These are phyloP conservation scores for Withania somnifera DNA, from an alignment of 305 asterid species.

Conservation along the genomic window DNA sequence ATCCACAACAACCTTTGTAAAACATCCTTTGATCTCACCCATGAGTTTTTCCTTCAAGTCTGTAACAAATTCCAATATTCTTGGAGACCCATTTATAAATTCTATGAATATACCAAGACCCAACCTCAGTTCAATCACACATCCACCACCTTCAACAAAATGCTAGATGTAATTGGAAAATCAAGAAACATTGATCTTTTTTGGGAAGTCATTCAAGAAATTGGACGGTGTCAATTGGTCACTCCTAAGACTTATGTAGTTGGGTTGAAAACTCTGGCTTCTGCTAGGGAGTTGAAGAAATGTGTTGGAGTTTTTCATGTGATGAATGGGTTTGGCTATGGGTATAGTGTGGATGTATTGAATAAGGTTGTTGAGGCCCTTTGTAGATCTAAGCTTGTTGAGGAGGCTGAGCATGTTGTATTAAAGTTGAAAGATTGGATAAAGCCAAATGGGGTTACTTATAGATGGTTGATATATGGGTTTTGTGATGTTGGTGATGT, in stretches of 20 bases:
- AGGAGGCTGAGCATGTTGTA: conserved; percentile 62
- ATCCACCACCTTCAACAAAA: conserved; percentile 61
- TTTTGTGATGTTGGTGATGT: conserved; percentile 73
- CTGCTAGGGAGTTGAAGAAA: conserved; percentile 73
- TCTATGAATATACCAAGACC: conserved; percentile 43
- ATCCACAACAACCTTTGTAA: conserved; percentile 48
- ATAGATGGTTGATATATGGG: conserved; percentile 70
- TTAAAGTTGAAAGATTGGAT: conserved; percentile 49
- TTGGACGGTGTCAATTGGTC: conserved; percentile 41
- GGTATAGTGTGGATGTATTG: conserved; percentile 37
- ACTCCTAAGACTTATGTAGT: conserved; percentile 42
- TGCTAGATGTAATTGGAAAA: conserved; percentile 67
- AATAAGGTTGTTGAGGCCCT: conserved; percentile 47
- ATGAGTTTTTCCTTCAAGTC: conserved; percentile 77
- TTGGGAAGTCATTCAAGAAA: conserved; percentile 60
- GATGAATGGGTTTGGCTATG: conserved; percentile 69
- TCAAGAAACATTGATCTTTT: conserved; percentile 72
- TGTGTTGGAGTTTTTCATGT: conserved; percentile 71
- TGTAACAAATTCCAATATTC: conserved; percentile 79
- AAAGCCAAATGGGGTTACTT: conserved; percentile 46
- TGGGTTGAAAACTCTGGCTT: conserved; percentile 47
- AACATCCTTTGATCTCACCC: conserved; percentile 46
- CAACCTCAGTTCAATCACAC: conserved; percentile 54
- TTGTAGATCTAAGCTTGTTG: conserved; percentile 51
- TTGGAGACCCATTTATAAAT: conserved; percentile 75